Evolutionary conservation across 208 protist genomes (phyloP).

Genomic region (Leishmania lainsoni): DNA sequence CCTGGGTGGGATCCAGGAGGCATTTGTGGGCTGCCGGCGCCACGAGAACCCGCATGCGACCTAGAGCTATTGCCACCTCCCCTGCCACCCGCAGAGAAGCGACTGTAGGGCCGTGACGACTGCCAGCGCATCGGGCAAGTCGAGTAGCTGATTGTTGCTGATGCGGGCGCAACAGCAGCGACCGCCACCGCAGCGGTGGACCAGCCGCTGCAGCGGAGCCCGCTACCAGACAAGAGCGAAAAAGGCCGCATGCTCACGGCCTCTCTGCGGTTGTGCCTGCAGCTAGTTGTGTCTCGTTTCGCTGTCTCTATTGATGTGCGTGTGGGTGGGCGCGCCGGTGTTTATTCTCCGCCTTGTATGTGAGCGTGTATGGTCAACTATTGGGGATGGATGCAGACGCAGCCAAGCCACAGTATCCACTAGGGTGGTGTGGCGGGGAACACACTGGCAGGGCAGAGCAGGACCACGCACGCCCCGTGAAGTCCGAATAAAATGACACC

Average conservation of each 20-base stretch:
- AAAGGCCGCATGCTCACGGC: slow-evolving; percentile 2
- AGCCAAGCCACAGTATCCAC: background rate
- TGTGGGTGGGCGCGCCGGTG: background rate
- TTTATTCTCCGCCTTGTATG: background rate
- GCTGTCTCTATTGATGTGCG: background rate
- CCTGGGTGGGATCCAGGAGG: background rate
- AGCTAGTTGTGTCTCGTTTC: background rate
- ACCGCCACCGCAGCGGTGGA: background rate
- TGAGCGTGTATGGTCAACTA: background rate
- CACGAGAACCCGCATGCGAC: background rate
- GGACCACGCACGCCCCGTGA: too few relatives aligned
- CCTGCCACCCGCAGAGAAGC: background rate
- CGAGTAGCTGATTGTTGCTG: background rate
- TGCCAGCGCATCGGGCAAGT: slow-evolving; percentile 4
- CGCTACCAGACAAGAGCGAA: background rate
- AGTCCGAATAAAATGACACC: background rate
- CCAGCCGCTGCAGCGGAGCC: background rate
- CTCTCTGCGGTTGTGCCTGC: background rate
- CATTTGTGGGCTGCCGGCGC: background rate
- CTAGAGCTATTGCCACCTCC: background rate
- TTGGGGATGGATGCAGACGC: background rate
- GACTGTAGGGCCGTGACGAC: slow-evolving; percentile 9
- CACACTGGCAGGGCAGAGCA: background rate
- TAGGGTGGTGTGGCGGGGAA: background rate
- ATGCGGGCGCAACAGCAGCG: background rate